Evolutionary conservation across 768 basidiomycete genomes (phyloP), one percentile per base, ranked within the genome.

Genomic region (Crucibulum laeve): DNA sequence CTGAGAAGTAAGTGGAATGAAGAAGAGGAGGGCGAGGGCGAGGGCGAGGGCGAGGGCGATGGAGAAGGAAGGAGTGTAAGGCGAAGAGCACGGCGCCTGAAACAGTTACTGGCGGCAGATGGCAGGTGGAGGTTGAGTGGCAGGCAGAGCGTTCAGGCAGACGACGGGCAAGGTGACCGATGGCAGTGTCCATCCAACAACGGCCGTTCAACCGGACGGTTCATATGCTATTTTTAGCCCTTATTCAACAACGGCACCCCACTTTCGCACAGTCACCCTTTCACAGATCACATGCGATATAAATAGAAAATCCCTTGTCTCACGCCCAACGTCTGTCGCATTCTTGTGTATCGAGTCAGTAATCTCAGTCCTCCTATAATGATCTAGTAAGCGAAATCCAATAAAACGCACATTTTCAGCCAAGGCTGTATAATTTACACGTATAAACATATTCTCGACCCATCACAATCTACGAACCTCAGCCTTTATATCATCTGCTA

Each of bases 401-500:
- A n/a, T n/a, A n/a, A n/a, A n/a, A n/a, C n/a, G n/a, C n/a, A n/a
- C n/a, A n/a, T n/a, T n/a, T n/a, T n/a, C n/a, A n/a, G n/a, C n/a
- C n/a, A n/a, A n/a, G n/a, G n/a, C n/a, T n/a, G n/a, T n/a, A n/a
- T n/a, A n/a, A n/a, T n/a, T n/a, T n/a, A n/a, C n/a, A n/a, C n/a
- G n/a, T n/a, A n/a, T n/a, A n/a, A n/a, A n/a, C n/a, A n/a, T n/a
- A n/a, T n/a, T n/a, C n/a, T n/a, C n/a, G n/a, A n/a, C n/a, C 18
- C 8, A 10, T 37, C 18, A 11, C 8, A 18, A 10, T 8, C 10
- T 19, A 8, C 36, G 36, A 8, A 42, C 6, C 28, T 63, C 58
- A 4, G 38, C 50, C 45, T 64, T 66, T 42, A 66, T 43, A 5
- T 61, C 57, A 30, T 63, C 64, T 4, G 66, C 58, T 22, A 68